phyloP scores from a whole-genome alignment of 768 basidiomycete genomes.

The Hygrophoropsis aurantiaca region DNA sequence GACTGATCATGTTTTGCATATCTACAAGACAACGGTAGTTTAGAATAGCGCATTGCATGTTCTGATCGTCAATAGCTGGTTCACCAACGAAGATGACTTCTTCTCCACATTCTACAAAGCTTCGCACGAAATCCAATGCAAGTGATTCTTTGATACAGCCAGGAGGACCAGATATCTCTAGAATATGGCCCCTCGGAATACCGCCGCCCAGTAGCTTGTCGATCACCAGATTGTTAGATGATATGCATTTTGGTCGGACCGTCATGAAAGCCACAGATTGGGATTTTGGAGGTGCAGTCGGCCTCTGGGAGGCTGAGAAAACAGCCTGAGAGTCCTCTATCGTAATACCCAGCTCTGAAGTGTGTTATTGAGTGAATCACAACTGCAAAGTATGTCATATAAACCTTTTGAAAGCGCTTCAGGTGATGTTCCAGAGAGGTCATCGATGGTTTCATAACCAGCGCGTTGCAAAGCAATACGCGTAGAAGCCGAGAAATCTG shows the following conservation, averaged over 20 bases:
- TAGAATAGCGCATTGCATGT: slow-evolving; percentile 6
- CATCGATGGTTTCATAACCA: slow-evolving; percentile 60
- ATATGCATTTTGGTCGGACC: slow-evolving; percentile 14
- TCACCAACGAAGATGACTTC: slow-evolving; percentile 69
- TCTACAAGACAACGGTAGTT: slow-evolving; percentile 27
- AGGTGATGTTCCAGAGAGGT: slow-evolving; percentile 43
- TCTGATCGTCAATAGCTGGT: too few relatives aligned
- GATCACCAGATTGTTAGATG: slow-evolving; percentile 42
- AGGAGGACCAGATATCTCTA: slow-evolving; percentile 78
- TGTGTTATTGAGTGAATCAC: not conserved
- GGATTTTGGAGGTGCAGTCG: slow-evolving; percentile 37
- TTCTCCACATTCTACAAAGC: slow-evolving; percentile 46
- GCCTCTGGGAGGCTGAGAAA: slow-evolving; percentile 39
- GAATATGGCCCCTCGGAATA: slow-evolving; percentile 55
- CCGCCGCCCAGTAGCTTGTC: slow-evolving; percentile 67
- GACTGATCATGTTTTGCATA: slow-evolving; percentile 48
- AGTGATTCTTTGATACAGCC: slow-evolving; percentile 65
- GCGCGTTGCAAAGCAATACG: slow-evolving; percentile 47
- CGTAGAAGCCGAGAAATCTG: slow-evolving; percentile 43
- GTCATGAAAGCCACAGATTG: slow-evolving; percentile 55
- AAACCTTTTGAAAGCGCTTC: slow-evolving; percentile 54
- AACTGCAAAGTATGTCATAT: slow-evolving; percentile 1
- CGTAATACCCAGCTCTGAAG: slow-evolving; percentile 51
- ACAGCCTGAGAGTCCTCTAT: slow-evolving; percentile 46
- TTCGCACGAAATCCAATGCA: slow-evolving; percentile 47